These are phyloP conservation scores for Silene coronaria DNA, from an alignment of 179 eudicot genomes.

Conservation along the genomic window DNA sequence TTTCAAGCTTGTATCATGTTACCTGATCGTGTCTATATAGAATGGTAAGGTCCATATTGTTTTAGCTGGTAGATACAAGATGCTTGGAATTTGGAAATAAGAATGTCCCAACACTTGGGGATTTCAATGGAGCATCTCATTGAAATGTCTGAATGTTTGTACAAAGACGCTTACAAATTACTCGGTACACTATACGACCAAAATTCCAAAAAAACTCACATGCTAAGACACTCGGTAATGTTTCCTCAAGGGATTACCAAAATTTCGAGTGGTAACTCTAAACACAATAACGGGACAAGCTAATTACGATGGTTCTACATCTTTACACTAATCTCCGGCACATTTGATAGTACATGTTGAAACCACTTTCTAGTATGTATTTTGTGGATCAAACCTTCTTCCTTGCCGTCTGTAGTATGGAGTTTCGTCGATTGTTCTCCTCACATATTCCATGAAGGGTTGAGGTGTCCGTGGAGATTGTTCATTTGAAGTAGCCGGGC, in stretches of 20 bases:
- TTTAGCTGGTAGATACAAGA: too few relatives aligned
- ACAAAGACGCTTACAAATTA: slow-evolving; percentile 4
- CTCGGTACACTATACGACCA: background rate
- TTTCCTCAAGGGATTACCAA: background rate
- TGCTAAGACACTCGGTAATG: background rate
- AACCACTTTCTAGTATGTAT: slow-evolving; percentile 40
- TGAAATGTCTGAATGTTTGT: background rate
- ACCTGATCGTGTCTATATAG: too few relatives aligned
- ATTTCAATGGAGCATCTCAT: background rate
- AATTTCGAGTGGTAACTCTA: background rate
- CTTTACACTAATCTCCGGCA: slow-evolving; percentile 11
- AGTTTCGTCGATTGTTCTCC: slow-evolving; percentile 85
- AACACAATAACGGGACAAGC: background rate
- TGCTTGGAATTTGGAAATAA: background rate
- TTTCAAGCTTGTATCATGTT: too few relatives aligned
- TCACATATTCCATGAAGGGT: slow-evolving; percentile 73
- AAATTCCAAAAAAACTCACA: background rate
- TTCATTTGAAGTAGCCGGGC: slow-evolving; percentile 32
- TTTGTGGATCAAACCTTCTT: slow-evolving; percentile 54
- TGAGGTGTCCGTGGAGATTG: slow-evolving; percentile 76
- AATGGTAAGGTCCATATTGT: too few relatives aligned
- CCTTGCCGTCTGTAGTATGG: slow-evolving; percentile 67
- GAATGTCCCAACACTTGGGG: too few relatives aligned
- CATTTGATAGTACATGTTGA: background rate
- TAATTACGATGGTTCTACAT: background rate